Conservation (phyloP, 768 basidiomycete species). For the Grammothele lineata region DNA sequence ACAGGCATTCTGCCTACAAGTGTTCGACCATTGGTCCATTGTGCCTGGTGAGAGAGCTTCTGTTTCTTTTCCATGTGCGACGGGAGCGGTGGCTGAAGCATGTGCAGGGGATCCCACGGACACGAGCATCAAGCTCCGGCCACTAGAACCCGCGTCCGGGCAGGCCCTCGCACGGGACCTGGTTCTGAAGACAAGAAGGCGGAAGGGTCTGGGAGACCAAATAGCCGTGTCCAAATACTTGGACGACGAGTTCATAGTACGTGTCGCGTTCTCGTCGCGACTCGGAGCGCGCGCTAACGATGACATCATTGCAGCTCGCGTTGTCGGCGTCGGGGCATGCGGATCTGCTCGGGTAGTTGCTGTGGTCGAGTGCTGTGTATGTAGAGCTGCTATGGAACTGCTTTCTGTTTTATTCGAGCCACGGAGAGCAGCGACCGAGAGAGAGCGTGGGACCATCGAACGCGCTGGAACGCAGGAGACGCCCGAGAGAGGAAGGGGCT, state of each 20-base stretch:
- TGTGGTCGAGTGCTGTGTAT: conserved; percentile 7
- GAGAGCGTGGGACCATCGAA: conserved; percentile 34
- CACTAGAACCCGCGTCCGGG: conserved; percentile 95
- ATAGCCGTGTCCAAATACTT: conserved; percentile 97
- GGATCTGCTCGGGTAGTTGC: conserved; percentile 68
- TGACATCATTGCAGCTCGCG: conserved; percentile 56
- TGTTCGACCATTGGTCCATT: conserved; percentile 98
- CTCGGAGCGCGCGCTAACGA: conserved; percentile 2
- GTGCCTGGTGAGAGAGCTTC: conserved; percentile 75
- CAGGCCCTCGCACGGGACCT: conserved; percentile 93
- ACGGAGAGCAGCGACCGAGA: background rate
- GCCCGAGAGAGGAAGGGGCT: conserved; percentile 24
- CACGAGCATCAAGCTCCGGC: conserved; percentile 92
- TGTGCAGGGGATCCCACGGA: conserved; percentile 91
- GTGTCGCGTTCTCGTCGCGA: conserved; percentile 26
- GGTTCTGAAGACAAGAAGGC: conserved; percentile 91
- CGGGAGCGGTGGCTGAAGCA: conserved; percentile 16
- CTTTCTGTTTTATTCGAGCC: background rate
- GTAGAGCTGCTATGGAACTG: conserved; percentile 19
- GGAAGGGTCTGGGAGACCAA: conserved; percentile 96
- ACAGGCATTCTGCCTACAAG: conserved; percentile 97
- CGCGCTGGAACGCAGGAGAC: conserved; percentile 18
- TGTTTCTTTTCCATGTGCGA: background rate
- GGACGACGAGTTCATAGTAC: conserved; percentile 93
- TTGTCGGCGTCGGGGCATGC: conserved; percentile 95